These are phyloP conservation scores for Chaetomium cochliodes DNA, from an alignment of 495 filamentous ascomycete species.

Conservation along the genomic window DNA sequence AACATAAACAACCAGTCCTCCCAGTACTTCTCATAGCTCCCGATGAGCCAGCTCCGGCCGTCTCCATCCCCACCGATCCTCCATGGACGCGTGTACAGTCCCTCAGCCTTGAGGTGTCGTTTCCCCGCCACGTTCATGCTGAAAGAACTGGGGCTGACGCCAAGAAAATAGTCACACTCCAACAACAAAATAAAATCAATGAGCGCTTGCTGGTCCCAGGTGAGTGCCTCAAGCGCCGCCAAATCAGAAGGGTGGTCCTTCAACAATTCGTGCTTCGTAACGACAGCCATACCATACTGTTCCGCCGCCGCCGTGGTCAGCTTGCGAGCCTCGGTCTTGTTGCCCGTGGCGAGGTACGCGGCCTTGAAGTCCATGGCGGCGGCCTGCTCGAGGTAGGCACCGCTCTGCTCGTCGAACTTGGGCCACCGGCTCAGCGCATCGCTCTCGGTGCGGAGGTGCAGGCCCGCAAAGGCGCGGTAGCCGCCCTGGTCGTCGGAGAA, in stretches of 20 bases:
- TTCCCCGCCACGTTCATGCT: constrained; percentile 47
- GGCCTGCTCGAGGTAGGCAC: constrained; percentile 36
- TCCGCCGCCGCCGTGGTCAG: constrained; percentile 22
- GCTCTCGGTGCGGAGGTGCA: constrained; percentile 45
- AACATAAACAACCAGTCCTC: constrained; percentile 51
- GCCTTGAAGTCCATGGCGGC: constrained; percentile 32
- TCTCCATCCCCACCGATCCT: constrained; percentile 43
- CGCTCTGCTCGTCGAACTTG: constrained; percentile 42
- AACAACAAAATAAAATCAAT: constrained; percentile 45
- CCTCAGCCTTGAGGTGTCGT: constrained; percentile 41
- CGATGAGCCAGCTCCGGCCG: constrained; percentile 44
- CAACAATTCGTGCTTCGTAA: constrained; percentile 41
- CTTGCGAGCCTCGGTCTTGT: constrained; percentile 38
- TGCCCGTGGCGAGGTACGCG: constrained; percentile 46
- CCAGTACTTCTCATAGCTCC: constrained; percentile 43
- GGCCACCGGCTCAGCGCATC: constrained; percentile 46
- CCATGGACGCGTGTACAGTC: constrained; percentile 44
- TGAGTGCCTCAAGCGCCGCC: constrained; percentile 35
- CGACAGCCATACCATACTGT: constrained; percentile 28
- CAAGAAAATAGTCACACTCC: constrained; percentile 43
- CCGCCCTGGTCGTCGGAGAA: constrained; percentile 25
- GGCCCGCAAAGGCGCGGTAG: constrained; percentile 31
- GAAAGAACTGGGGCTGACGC: constrained; percentile 48
- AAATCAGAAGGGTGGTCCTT: constrained; percentile 29
- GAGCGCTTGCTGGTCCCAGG: constrained; percentile 49